Conservation (phyloP, 441 rosid species). For the California macrophylla region DNA sequence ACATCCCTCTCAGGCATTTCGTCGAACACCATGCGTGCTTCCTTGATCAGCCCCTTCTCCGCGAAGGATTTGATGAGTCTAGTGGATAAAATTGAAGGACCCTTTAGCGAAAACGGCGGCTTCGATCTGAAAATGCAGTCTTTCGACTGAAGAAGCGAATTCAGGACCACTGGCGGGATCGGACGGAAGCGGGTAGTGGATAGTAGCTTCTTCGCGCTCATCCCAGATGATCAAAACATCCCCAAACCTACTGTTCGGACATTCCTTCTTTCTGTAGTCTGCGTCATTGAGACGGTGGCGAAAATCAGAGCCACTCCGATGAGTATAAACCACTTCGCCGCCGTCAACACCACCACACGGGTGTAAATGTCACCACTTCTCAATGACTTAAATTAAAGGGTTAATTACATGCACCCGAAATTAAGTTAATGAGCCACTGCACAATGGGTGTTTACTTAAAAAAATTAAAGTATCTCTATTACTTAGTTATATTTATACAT, state of each 20-base stretch:
- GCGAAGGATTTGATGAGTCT: slow-evolving; percentile 45
- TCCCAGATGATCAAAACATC: not conserved
- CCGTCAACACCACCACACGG: not conserved
- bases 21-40: slow-evolving; percentile 79
- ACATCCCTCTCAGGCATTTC: slow-evolving; percentile 81
- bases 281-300: not conserved
- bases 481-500: too few relatives aligned
- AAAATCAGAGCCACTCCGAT: not conserved
- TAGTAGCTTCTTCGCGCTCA: slow-evolving; percentile 34
- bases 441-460: too few relatives aligned
- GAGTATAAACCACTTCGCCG: not conserved
- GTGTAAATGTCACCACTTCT: too few relatives aligned
- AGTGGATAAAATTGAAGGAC: slow-evolving; percentile 55
- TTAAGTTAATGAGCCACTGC: too few relatives aligned
- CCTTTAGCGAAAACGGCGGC: slow-evolving; percentile 27
- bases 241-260: not conserved
- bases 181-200: slow-evolving; percentile 26
- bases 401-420: too few relatives aligned
- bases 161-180: slow-evolving; percentile 34
- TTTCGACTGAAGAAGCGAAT: slow-evolving; percentile 35
- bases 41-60: slow-evolving; percentile 37
- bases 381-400: too few relatives aligned
- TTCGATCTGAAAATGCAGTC: slow-evolving; percentile 19
- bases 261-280: not conserved
- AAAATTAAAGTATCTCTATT: too few relatives aligned